These are phyloP conservation scores for Suillus fuscotomentosus DNA, from an alignment of 768 basidiomycete species.

Conservation along the genomic window DNA sequence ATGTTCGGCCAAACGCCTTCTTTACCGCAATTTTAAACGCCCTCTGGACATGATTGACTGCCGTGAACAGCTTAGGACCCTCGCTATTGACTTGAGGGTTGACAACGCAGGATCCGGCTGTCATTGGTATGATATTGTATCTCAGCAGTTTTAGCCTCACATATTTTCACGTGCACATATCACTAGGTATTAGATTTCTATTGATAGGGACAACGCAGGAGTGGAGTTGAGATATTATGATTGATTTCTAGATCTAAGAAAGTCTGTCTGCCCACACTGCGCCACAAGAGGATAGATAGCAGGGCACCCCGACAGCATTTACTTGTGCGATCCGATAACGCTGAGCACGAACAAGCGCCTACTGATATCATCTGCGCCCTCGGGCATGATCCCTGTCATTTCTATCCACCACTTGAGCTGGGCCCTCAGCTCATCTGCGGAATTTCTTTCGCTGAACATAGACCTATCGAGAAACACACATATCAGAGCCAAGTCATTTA, in stretches of 20 bases:
- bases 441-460: conserved; percentile 39
- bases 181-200: neutral
- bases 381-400: conserved; percentile 34
- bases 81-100: neutral
- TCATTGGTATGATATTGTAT: neutral
- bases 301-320: neutral
- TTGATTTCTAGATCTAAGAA: conserved; percentile 2
- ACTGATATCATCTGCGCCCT: conserved; percentile 38
- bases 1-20: neutral
- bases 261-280: neutral
- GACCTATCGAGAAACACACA: neutral
- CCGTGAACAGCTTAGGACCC: neutral
- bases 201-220: neutral
- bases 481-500: neutral
- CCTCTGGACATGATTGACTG: neutral
- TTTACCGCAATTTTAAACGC: neutral
- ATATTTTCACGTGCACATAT: neutral
- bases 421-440: conserved; percentile 44
- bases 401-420: conserved; percentile 68
- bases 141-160: neutral
- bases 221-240: conserved; percentile 1
- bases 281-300: neutral
- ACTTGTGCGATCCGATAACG: conserved; percentile 30
- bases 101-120: neutral
- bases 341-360: conserved; percentile 53